These are phyloP conservation scores for Gloeopeniophorella convolvens DNA, from an alignment of 768 basidiomycete species.

Conservation along the genomic window DNA sequence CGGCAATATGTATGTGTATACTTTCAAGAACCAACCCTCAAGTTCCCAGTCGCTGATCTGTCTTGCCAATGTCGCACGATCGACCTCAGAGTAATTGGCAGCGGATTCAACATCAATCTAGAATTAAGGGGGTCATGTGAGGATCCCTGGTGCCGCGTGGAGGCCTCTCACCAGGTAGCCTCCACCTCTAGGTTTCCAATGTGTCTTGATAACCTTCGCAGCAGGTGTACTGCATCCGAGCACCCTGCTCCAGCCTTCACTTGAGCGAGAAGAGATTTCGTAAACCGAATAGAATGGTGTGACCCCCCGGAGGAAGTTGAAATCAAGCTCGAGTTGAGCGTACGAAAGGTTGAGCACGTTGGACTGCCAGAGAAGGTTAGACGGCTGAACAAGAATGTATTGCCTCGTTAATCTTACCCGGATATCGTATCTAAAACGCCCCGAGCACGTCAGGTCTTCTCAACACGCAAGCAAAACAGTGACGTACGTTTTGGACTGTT, in stretches of 20 bases:
- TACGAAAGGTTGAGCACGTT: constrained; percentile 40
- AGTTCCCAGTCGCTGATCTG: constrained; percentile 37
- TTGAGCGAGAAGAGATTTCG: constrained; percentile 29
- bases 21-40: constrained; percentile 21
- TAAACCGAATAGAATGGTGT: constrained; percentile 43
- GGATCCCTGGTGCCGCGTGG: too few relatives aligned
- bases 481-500: constrained; percentile 35
- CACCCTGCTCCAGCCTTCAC: constrained; percentile 27
- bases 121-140: neutral
- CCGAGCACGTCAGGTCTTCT: neutral
- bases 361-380: constrained; percentile 25
- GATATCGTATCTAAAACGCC: constrained; percentile 36
- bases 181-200: constrained; percentile 27
- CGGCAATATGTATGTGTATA: neutral
- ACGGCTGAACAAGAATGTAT: too few relatives aligned
- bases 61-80: constrained; percentile 30
- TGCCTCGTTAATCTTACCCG: too few relatives aligned
- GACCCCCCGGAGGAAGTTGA: constrained; percentile 36
- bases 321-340: constrained; percentile 43
- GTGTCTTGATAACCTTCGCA: constrained; percentile 28
- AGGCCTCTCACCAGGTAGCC: constrained; percentile 26
- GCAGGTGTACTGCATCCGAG: constrained; percentile 28
- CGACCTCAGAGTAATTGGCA: constrained; percentile 25
- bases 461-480: neutral
- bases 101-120: constrained; percentile 34